These are phyloP conservation scores for Sarocladium strictum DNA, from an alignment of 2,329 filamentous ascomycete genomes.

Conservation along the genomic window DNA sequence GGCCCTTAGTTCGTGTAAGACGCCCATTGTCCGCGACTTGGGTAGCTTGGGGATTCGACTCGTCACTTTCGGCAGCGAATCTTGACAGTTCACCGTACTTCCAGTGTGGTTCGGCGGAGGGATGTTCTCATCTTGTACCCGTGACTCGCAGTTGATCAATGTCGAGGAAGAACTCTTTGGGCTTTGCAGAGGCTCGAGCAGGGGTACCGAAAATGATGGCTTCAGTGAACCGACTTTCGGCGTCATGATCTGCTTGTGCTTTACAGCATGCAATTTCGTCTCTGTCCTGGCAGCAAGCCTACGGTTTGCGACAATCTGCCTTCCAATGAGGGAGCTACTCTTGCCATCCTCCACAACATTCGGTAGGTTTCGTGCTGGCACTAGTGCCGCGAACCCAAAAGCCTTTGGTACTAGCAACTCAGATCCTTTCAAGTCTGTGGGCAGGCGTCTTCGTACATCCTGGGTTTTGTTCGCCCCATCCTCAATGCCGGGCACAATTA, in stretches of 20 bases:
- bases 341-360: too few species aligned
- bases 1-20: conserved; percentile 38
- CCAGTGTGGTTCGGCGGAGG: conserved; percentile 11
- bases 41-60: conserved; percentile 24
- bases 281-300: background rate
- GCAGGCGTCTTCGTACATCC: background rate
- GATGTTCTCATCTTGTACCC: conserved; percentile 22
- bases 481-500: conserved; percentile 29
- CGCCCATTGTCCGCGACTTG: conserved; percentile 38
- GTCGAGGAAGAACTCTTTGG: conserved; percentile 13
- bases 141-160: conserved; percentile 10
- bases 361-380: too few species aligned
- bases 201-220: background rate
- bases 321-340: too few species aligned
- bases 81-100: background rate
- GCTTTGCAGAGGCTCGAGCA: background rate
- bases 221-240: background rate
- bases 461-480: conserved; percentile 13
- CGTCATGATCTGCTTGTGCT: background rate
- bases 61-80: background rate
- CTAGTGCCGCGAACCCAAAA: too few species aligned
- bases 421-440: too few species aligned
- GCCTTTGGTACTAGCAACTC: background rate
- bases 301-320: too few species aligned
- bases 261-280: background rate